Percentiles rank a stretch among this genome's conserved stretches.
Evolutionary conservation across 2,329 filamentous ascomycete genomes (phyloP).

Genomic region (Alternaria triticina): DNA sequence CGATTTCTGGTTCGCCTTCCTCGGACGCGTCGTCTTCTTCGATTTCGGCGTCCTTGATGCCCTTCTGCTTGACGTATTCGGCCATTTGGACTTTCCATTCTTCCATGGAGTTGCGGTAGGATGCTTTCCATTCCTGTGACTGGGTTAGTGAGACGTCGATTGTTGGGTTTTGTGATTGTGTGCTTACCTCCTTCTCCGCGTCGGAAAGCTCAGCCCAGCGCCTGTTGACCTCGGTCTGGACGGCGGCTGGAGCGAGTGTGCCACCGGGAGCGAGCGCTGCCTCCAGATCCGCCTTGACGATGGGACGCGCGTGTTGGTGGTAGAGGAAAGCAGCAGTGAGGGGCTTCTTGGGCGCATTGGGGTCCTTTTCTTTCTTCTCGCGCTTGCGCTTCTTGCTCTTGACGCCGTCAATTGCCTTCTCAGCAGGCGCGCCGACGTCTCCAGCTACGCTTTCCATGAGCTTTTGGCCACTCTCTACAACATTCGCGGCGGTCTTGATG

Average conservation of each 20-base stretch:
- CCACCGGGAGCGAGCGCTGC: slow-evolving; percentile 62
- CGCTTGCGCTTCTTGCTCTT: slow-evolving; percentile 74
- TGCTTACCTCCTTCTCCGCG: slow-evolving; percentile 70
- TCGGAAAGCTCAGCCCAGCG: slow-evolving; percentile 82
- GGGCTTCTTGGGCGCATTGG: slow-evolving; percentile 92
- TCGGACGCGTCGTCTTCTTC: slow-evolving; percentile 43
- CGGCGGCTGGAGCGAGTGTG: slow-evolving; percentile 81
- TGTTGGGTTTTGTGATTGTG: background rate
- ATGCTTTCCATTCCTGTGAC: slow-evolving; percentile 48
- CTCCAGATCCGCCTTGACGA: slow-evolving; percentile 73
- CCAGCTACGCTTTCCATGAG: slow-evolving; percentile 31
- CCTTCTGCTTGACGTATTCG: slow-evolving; percentile 60
- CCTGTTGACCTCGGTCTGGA: slow-evolving; percentile 84
- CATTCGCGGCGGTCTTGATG: slow-evolving; percentile 26
- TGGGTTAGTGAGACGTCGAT: background rate
- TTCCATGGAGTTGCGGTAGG: slow-evolving; percentile 61
- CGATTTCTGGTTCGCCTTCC: slow-evolving; percentile 31
- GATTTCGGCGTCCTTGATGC: slow-evolving; percentile 50
- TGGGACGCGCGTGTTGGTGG: slow-evolving; percentile 83
- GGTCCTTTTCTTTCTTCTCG: slow-evolving; percentile 78
- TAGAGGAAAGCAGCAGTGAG: slow-evolving; percentile 95
- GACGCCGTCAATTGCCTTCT: slow-evolving; percentile 17
- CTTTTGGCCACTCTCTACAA: slow-evolving; percentile 35
- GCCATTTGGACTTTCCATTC: slow-evolving; percentile 63
- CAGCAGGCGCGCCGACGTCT: slow-evolving; percentile 18